Evolutionary conservation across 495 filamentous ascomycete genomes (phyloP), one percentile per base, ranked within the genome.

Genomic region (Parathielavia hyrcaniae): DNA sequence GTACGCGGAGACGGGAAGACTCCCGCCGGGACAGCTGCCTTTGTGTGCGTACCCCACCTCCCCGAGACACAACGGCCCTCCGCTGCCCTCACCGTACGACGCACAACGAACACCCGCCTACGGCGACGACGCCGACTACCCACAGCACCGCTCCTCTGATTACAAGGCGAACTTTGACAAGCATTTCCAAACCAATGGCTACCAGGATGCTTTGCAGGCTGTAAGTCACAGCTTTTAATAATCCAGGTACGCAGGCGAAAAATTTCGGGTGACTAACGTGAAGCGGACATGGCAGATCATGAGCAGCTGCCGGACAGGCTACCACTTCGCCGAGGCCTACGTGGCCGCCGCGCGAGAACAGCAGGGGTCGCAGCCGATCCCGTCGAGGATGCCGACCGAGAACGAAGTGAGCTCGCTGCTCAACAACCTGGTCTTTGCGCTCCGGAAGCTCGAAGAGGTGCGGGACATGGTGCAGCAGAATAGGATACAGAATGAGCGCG

Each of bases 301-400:
- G 45, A 69, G 64, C 55, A 67, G 71, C 3, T 73, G 75, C 56
- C 71, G 74, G 34, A 76, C 73, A 17, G 61, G 78, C 47, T 71
- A 65, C 56, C 71, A 74, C 34, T 79, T 79, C 50, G 73, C 77
- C 54, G 76, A 79, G 51, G 73, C 69, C 6, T 78, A 77, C 39
- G 67, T 64, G 9, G 72, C 73, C 19, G 73, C 75, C 19, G 76
- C 74, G n/a, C 73, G 70, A 8, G 77, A 79, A 58, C 75, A 79
- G 39, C 74, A 77, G 49, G 72, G 75, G 8, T 62, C 69, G 36
- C 75, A 74, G 22, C 73, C 75, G 12, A 76, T 78, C 30, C 73
- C 73, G 14, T 75, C 75, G 44, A 68, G 77, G 35, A 59, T 79
- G 23, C 77, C 77, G 0, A 71, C 67, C 20, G 75, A 78, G 36